Conservation (phyloP, 371 early-diverging fungal species). For the Nematocida minor region DNA sequence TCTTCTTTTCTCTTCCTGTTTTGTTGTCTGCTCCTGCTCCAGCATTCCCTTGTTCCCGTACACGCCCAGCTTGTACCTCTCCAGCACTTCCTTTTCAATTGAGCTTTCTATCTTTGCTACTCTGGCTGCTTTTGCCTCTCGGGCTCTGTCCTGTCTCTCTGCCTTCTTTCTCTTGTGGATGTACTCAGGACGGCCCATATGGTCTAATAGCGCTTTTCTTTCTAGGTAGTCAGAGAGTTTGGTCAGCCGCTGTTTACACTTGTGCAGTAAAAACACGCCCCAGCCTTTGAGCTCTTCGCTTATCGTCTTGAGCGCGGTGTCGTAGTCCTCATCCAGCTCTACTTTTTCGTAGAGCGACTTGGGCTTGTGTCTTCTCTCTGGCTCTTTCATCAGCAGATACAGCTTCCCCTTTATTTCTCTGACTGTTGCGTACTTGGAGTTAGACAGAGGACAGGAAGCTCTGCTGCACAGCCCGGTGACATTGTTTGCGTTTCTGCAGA, state of each 20-base stretch:
- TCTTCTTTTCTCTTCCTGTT: conserved; percentile 52
- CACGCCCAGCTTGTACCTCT: conserved; percentile 79
- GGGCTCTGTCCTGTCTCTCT: conserved; percentile 76
- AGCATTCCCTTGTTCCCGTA: conserved; percentile 73
- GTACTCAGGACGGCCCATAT: conserved; percentile 67
- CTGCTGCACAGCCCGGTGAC: conserved; percentile 92
- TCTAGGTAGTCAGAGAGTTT: conserved; percentile 89
- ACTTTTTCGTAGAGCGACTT: conserved; percentile 86
- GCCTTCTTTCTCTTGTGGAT: conserved; percentile 79
- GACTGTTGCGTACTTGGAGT: conserved; percentile 91
- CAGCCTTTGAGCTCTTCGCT: conserved; percentile 83
- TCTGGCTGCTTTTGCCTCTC: conserved; percentile 83
- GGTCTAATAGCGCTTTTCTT: conserved; percentile 78
- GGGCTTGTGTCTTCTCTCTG: conserved; percentile 89
- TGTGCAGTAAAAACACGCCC: conserved; percentile 81
- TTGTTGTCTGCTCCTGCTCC: conserved; percentile 68
- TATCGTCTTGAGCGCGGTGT: conserved; percentile 79
- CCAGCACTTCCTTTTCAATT: conserved; percentile 90
- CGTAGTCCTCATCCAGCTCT: conserved; percentile 81
- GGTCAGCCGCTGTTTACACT: conserved; percentile 92
- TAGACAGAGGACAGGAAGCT: conserved; percentile 91
- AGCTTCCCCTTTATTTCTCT: conserved; percentile 74
- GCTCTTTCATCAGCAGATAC: conserved; percentile 73
- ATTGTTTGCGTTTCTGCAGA: conserved; percentile 94
- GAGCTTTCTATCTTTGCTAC: conserved; percentile 84